phyloP scores from a whole-genome alignment of 768 basidiomycete genomes.

The Boletus pseudo-olivaceus region DNA sequence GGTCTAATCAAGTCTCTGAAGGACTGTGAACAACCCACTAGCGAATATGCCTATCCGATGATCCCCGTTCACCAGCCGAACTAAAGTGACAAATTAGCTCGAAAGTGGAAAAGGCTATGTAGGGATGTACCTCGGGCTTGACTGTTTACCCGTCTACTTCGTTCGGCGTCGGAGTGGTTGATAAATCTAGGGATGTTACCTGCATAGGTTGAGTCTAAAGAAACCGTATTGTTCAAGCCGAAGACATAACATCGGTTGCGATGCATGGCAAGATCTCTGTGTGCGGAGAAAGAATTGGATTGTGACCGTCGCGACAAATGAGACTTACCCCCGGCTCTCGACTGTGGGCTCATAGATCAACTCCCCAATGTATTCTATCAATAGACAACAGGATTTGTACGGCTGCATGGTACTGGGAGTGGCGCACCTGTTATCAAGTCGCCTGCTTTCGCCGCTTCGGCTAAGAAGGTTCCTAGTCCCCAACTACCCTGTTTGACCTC shows the following conservation, averaged over 20 bases:
- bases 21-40: slow-evolving; percentile 7
- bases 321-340: slow-evolving; percentile 48
- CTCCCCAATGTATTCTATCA: slow-evolving; percentile 66
- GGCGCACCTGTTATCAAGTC: slow-evolving; percentile 47
- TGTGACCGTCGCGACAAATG: background rate
- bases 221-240: slow-evolving; percentile 41
- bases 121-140: slow-evolving; percentile 39
- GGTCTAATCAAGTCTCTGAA: background rate
- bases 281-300: background rate
- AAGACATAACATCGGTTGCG: slow-evolving; percentile 62
- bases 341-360: slow-evolving; percentile 48
- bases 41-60: slow-evolving; percentile 60
- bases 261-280: slow-evolving; percentile 44
- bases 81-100: slow-evolving; percentile 30
- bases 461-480: slow-evolving; percentile 55
- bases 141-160: slow-evolving; percentile 37
- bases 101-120: background rate
- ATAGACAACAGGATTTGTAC: background rate
- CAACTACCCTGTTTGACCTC: slow-evolving; percentile 42
- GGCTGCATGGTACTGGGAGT: background rate
- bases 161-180: slow-evolving; percentile 46
- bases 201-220: slow-evolving; percentile 51
- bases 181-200: slow-evolving; percentile 70
- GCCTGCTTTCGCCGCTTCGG: slow-evolving; percentile 39
- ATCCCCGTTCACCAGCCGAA: slow-evolving; percentile 59